These are phyloP conservation scores for Dispira simplex DNA, from an alignment of 192 early-diverging fungal genomes.

Conservation along the genomic window DNA sequence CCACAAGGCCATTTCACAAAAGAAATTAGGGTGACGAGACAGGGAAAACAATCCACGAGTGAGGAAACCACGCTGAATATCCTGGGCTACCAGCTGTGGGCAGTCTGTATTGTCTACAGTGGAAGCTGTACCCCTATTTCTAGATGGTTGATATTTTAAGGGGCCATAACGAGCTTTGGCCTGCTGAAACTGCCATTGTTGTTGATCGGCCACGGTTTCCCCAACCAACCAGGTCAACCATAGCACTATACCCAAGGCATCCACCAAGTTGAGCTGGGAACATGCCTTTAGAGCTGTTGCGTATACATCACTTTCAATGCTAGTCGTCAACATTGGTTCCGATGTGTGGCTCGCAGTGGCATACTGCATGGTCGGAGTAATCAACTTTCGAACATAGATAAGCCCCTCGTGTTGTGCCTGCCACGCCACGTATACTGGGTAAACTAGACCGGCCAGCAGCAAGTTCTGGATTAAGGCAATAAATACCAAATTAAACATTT, in stretches of 20 bases:
- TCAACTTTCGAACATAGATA: background rate
- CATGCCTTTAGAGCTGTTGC: background rate
- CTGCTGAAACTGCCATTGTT: conserved; percentile 64
- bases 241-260: conserved; percentile 23
- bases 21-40: conserved; percentile 75
- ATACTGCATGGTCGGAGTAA: background rate
- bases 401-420: background rate
- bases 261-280: conserved; percentile 22
- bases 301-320: background rate
- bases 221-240: conserved; percentile 30
- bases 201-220: conserved; percentile 65
- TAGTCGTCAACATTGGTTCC: background rate
- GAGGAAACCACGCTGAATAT: conserved; percentile 49
- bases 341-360: background rate
- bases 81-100: conserved; percentile 13
- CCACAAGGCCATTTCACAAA: conserved; percentile 62
- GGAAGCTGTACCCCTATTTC: too few species aligned
- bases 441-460: conserved; percentile 40
- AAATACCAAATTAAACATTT: conserved; percentile 51
- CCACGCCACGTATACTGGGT: conserved; percentile 32
- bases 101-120: background rate
- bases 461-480: conserved; percentile 58
- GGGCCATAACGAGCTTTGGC: conserved; percentile 21
- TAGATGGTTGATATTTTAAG: conserved; percentile 12
- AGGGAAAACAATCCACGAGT: conserved; percentile 54